phyloP scores from a whole-genome alignment of 495 filamentous ascomycete genomes.

The Aspergillus bridgeri region DNA sequence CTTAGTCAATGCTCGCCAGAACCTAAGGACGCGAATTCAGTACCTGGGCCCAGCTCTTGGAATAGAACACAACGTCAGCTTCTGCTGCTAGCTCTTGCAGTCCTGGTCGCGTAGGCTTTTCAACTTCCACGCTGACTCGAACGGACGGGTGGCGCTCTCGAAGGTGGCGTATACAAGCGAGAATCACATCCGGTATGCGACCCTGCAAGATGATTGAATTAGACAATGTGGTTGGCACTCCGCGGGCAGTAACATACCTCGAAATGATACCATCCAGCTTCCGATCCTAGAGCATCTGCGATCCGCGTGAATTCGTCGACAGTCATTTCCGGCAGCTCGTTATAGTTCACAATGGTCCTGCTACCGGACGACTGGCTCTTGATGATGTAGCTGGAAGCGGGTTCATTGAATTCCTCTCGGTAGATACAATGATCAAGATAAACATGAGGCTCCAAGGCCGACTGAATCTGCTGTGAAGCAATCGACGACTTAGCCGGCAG shows the following conservation, averaged over 20 bases:
- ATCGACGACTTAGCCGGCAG: conserved; percentile 40
- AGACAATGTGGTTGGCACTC: background rate
- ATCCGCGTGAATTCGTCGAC: conserved; percentile 48
- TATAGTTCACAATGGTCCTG: conserved; percentile 68
- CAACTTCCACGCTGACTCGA: conserved; percentile 64
- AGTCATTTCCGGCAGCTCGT: conserved; percentile 63
- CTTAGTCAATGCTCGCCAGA: background rate
- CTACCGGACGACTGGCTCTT: conserved; percentile 56
- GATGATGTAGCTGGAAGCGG: conserved; percentile 70
- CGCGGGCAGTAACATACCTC: conserved; percentile 50
- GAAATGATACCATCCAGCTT: conserved; percentile 67
- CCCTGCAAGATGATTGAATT: conserved; percentile 41
- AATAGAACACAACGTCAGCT: conserved; percentile 69
- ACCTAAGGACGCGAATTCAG: conserved; percentile 34
- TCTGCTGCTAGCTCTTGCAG: conserved; percentile 57
- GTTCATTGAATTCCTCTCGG: conserved; percentile 50
- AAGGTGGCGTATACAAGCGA: conserved; percentile 59
- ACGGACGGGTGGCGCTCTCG: conserved; percentile 43
- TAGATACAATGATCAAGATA: conserved; percentile 56
- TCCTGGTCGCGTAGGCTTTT: conserved; percentile 62
- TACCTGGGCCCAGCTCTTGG: conserved; percentile 66
- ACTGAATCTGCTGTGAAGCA: conserved; percentile 35
- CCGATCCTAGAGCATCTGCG: conserved; percentile 25
- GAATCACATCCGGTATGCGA: conserved; percentile 59
- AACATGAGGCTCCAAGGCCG: conserved; percentile 40